Conservation (phyloP, 2,329 filamentous ascomycete species). For the Cercospora brassicicola region DNA sequence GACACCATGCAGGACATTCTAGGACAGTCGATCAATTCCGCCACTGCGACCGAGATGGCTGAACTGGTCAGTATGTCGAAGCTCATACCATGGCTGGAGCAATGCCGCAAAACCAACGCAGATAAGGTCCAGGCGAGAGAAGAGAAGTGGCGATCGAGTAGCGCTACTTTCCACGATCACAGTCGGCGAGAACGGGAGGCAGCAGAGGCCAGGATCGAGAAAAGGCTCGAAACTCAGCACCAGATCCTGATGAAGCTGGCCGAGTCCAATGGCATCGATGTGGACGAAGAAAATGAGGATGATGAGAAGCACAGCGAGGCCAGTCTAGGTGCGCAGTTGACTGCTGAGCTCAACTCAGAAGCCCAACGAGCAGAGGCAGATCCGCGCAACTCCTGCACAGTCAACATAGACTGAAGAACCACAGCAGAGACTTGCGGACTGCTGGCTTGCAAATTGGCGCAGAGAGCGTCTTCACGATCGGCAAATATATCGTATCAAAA, state of each 20-base stretch:
- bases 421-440: neutral
- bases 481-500: neutral
- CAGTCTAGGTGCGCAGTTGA: conserved; percentile 33
- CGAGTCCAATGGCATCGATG: conserved; percentile 30
- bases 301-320: conserved; percentile 26
- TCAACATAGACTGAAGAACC: conserved; percentile 6
- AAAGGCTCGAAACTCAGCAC: conserved; percentile 38
- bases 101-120: conserved; percentile 41
- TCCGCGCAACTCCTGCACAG: conserved; percentile 2
- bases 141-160: conserved; percentile 45
- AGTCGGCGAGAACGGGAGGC: conserved; percentile 39
- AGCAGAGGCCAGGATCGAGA: conserved; percentile 39
- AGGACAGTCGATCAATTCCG: conserved; percentile 32
- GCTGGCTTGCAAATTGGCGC: neutral
- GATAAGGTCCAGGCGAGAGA: conserved; percentile 41
- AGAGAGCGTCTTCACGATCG: neutral
- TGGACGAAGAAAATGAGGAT: conserved; percentile 21
- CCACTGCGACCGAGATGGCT: conserved; percentile 29
- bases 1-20: conserved; percentile 31
- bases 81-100: conserved; percentile 43
- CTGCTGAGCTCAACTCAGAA: conserved; percentile 33
- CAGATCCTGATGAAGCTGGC: conserved; percentile 32
- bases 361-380: conserved; percentile 22
- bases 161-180: conserved; percentile 44
- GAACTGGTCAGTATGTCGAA: conserved; percentile 37